Evolutionary conservation across 139 green algal genomes (phyloP), one percentile per base, ranked within the genome.

Genomic region (Desmodesmus armatus): DNA sequence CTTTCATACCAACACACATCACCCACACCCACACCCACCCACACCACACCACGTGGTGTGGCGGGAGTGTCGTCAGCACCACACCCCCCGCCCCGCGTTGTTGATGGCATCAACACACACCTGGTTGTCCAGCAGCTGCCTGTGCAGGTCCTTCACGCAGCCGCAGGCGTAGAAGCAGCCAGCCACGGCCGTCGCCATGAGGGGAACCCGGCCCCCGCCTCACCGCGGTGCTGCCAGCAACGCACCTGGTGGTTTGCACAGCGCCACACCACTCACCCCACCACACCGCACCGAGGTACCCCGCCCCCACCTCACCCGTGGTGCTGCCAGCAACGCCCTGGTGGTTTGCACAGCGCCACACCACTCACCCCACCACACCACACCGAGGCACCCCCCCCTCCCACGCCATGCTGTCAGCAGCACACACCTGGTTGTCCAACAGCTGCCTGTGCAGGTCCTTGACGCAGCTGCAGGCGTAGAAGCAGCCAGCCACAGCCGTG

Each of bases 391-490:
- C 13, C 47, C 13, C 47, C 47, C 13, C 47, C 17, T 17, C 66
- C 21, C 33, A 35, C 40, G 55, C 23, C 23, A 33, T 35, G 69
- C 37, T 15, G 3, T 5, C 37, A 77, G 39, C 69, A 77, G 69
- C 39, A 77, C 69, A 51, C 66, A 92, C 90, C 89, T 94, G 90
- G 83, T 96, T 89, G 49, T 95, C 91, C 86, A 93, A 86, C 60
- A 96, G 90, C 31, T 96, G 67, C 5, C 60, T 66, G 74, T 97
- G 95, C 65, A 96, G 94, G 63, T 95, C 87, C 13, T 86, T 87
- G 76, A 96, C 95, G 88, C 96, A 94, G 81, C 89, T 95, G 60
- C 97, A 88, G 58, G 87, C 82, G 70, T 97, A 95, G 89, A 96
- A 97, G 35, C 94, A 90, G 21, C 78, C 90, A 21, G 95, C 72